Evolutionary conservation across 768 basidiomycete genomes (phyloP).

Genomic region (Kwoniella botswanensis): DNA sequence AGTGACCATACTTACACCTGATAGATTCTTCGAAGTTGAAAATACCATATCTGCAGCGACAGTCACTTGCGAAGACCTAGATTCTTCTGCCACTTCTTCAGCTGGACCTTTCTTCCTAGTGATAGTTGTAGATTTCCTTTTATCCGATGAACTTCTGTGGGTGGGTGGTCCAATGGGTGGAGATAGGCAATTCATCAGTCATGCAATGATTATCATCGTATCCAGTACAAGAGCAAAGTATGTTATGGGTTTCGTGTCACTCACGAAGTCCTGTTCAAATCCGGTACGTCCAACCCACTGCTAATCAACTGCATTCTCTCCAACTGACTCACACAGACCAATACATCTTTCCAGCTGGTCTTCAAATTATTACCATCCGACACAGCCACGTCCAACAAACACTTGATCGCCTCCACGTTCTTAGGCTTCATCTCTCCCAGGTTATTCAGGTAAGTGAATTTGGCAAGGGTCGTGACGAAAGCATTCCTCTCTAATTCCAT

Average conservation of each 20-base stretch:
- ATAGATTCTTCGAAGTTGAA: conserved; percentile 89
- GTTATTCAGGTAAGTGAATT: conserved; percentile 97
- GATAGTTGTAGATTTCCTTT: conserved; percentile 21
- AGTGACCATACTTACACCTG: conserved; percentile 70
- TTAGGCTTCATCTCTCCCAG: conserved; percentile 98
- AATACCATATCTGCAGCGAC: conserved; percentile 99
- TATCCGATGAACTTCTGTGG: conserved; percentile 16
- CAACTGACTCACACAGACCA: conserved; percentile 96
- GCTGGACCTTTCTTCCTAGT: conserved; percentile 59
- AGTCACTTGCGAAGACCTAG: conserved; percentile 95
- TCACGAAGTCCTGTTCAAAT: conserved; percentile 79
- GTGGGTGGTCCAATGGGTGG: neutral
- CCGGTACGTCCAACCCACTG: conserved; percentile 82
- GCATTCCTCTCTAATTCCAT: conserved; percentile 97
- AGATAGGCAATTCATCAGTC: neutral
- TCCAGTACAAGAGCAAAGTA: too few relatives aligned
- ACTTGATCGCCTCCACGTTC: conserved; percentile 99
- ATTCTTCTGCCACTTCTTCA: conserved; percentile 95
- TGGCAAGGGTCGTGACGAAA: conserved; percentile 92
- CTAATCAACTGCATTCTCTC: conserved; percentile 99
- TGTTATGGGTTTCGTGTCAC: conserved; percentile 41
- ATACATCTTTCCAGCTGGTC: conserved; percentile 92
- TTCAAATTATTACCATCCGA: conserved; percentile 96
- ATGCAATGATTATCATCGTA: too few relatives aligned
- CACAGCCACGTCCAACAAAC: conserved; percentile 89